Percentiles rank a stretch among this genome's conserved stretches.
phyloP scores from a whole-genome alignment of 163 green algal species.

The Scenedesmus sp. region DNA sequence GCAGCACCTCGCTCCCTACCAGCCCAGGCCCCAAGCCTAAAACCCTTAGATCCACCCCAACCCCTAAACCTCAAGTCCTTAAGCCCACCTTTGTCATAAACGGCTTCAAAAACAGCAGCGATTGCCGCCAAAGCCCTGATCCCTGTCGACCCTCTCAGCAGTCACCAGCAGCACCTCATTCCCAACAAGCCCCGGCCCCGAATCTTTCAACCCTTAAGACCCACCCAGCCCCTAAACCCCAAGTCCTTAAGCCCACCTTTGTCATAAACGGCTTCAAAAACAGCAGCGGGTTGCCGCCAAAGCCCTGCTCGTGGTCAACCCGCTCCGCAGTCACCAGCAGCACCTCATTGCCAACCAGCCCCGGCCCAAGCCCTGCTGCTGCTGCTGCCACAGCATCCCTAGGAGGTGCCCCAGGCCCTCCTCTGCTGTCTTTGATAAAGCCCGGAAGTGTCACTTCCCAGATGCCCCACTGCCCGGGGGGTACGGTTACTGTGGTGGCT shows the following conservation, averaged over 20 bases:
- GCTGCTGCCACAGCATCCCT: background rate
- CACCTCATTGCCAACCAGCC: background rate
- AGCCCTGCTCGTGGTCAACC: background rate
- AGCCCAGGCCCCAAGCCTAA: no score
- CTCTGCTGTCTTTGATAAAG: background rate
- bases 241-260: background rate
- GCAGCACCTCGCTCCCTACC: background rate
- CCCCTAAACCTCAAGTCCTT: background rate
- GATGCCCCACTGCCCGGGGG: conserved; percentile 31
- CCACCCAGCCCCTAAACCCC: background rate
- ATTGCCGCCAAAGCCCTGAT: conserved; percentile 23
- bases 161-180: conserved; percentile 29
- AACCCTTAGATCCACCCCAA: no score
- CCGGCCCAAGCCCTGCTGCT: background rate
- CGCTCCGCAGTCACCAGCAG: background rate
- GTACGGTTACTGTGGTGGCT: conserved; percentile 6
- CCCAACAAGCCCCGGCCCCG: background rate
- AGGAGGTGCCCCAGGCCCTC: background rate
- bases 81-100: conserved; percentile 16
- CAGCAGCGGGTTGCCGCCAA: conserved; percentile 42
- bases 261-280: conserved; percentile 51
- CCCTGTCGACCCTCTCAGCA: background rate
- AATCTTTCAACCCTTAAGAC: no score
- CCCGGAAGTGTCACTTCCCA: conserved; percentile 40
- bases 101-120: conserved; percentile 53